These are phyloP conservation scores for Penicillium sp. DNA, from an alignment of 2,329 filamentous ascomycete genomes.

Conservation along the genomic window DNA sequence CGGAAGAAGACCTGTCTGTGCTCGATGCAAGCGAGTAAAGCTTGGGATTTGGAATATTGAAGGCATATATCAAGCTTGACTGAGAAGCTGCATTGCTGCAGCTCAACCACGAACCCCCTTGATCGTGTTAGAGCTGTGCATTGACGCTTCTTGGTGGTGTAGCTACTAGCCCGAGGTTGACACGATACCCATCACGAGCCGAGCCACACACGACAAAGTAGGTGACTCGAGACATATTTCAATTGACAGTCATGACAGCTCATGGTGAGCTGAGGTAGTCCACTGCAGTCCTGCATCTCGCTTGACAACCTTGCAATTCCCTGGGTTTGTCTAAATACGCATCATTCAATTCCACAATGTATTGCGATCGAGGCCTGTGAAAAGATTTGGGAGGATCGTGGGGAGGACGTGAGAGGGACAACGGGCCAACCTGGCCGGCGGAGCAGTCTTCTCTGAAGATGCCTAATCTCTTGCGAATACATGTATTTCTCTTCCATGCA, in stretches of 20 bases:
- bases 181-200: neutral
- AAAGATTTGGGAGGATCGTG: too few relatives aligned
- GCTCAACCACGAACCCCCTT: neutral
- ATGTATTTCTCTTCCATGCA: too few relatives aligned
- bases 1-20: conserved; percentile 2
- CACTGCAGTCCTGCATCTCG: neutral
- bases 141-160: neutral
- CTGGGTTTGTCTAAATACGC: neutral
- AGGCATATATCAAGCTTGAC: neutral
- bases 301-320: neutral
- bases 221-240: neutral
- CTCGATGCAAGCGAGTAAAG: neutral
- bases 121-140: neutral
- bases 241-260: neutral
- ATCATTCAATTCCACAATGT: too few relatives aligned
- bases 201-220: neutral
- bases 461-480: too few relatives aligned
- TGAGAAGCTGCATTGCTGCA: neutral
- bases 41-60: neutral
- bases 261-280: neutral
- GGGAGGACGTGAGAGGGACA: too few relatives aligned
- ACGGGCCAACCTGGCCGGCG: too few relatives aligned
- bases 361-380: too few relatives aligned
- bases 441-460: too few relatives aligned
- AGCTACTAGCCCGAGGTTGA: neutral